A percentile compares a stretch with the other conserved stretches of the same genome.
Conservation (phyloP, 371 early-diverging fungal genomes). For the Fennellomyces sp. region DNA sequence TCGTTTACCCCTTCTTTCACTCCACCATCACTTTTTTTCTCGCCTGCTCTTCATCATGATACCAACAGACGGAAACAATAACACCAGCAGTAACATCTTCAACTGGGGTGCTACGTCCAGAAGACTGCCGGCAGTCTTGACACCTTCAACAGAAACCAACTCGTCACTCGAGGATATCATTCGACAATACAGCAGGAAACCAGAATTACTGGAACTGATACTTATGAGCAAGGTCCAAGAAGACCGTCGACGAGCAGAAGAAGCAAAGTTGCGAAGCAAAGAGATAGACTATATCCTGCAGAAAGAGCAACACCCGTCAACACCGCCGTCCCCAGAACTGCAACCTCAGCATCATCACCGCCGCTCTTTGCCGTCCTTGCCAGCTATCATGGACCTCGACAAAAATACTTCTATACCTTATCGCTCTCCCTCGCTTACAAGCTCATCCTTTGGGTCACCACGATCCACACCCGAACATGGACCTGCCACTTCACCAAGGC, state of each 20-base stretch:
- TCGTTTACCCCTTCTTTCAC: not conserved
- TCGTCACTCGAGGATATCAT: slow-evolving; percentile 35
- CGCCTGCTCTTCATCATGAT: not conserved
- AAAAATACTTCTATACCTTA: not conserved
- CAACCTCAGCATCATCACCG: not conserved
- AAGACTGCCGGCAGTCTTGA: slow-evolving; percentile 1
- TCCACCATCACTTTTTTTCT: not conserved
- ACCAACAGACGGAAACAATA: not conserved
- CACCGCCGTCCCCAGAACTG: not conserved
- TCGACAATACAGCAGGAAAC: slow-evolving; percentile 42
- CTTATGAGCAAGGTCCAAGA: slow-evolving; percentile 55
- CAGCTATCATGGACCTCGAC: slow-evolving; percentile 7
- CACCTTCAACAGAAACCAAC: not conserved
- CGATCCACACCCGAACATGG: slow-evolving; percentile 6
- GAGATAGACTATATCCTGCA: slow-evolving; percentile 37
- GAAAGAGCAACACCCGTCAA: slow-evolving; percentile 7
- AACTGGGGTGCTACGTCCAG: not conserved
- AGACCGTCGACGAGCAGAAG: slow-evolving; percentile 55
- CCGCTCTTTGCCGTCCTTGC: slow-evolving; percentile 5
- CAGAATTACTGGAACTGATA: slow-evolving; percentile 54
- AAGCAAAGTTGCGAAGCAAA: slow-evolving; percentile 46
- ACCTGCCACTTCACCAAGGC: not conserved
- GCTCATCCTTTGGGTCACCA: slow-evolving; percentile 7
- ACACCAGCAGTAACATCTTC: not conserved
- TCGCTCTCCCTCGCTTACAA: slow-evolving; percentile 5